Conservation (phyloP, 2,329 filamentous ascomycete genomes). For the Penicillium corylophilum region DNA sequence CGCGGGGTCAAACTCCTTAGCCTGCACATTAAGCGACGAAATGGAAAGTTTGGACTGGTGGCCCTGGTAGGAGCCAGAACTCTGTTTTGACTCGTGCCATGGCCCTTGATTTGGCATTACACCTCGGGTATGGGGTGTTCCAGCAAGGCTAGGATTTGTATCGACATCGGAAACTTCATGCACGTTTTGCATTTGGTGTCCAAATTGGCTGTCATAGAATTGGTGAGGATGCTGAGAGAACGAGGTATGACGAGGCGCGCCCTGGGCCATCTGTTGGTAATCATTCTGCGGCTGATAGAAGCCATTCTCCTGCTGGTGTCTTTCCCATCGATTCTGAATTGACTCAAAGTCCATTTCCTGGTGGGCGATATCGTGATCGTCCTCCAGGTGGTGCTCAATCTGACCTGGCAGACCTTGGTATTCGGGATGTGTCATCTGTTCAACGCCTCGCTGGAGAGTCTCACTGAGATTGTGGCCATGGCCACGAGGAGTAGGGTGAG, state of each 20-base stretch:
- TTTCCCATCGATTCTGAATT: conserved; percentile 28
- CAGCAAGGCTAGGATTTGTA: conserved; percentile 71
- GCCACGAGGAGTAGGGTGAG: conserved; percentile 60
- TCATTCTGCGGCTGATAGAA: conserved; percentile 26
- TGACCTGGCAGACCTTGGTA: conserved; percentile 75
- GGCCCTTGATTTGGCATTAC: conserved; percentile 29
- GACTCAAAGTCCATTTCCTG: conserved; percentile 31
- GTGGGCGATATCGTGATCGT: conserved; percentile 54
- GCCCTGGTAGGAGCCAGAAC: conserved; percentile 3
- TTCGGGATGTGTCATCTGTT: conserved; percentile 65
- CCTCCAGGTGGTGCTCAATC: conserved; percentile 73
- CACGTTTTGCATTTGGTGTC: conserved; percentile 24
- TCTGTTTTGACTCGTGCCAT: conserved; percentile 37
- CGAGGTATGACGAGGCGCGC: conserved; percentile 19
- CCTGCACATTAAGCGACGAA: conserved; percentile 83
- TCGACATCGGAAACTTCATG: conserved; percentile 66
- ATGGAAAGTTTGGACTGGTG: conserved; percentile 68
- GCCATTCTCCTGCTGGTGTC: too few species aligned
- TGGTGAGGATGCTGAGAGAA: conserved; percentile 33
- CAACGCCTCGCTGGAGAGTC: conserved; percentile 78
- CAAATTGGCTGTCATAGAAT: conserved; percentile 35
- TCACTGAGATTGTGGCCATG: conserved; percentile 72
- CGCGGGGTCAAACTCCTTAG: conserved; percentile 75
- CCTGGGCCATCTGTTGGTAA: conserved; percentile 22
- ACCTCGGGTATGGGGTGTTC: conserved; percentile 53